Conservation (phyloP, 2,329 filamentous ascomycete species). For the Arthrobotrys sphaeroides region DNA sequence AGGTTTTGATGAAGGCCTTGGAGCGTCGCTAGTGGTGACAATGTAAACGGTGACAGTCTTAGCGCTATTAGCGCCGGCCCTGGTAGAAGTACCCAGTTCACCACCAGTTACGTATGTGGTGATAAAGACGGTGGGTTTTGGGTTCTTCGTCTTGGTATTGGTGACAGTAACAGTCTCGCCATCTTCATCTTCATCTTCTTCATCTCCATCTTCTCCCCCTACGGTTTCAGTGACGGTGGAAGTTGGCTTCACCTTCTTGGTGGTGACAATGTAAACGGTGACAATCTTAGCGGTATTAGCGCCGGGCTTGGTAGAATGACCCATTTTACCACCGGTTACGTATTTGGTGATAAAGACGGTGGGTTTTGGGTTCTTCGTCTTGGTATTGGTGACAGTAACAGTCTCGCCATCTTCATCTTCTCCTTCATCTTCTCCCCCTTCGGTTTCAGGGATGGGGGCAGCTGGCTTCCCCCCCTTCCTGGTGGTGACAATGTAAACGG, state of each 20-base stretch:
- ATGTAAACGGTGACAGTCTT: background rate
- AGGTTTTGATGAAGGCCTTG: slow-evolving; percentile 3
- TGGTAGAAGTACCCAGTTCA: background rate
- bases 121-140: background rate
- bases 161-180: background rate
- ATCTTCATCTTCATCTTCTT: background rate
- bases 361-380: background rate
- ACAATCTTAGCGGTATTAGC: background rate
- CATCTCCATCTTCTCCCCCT: background rate
- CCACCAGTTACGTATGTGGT: background rate
- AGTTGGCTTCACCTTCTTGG: background rate
- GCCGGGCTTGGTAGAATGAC: background rate
- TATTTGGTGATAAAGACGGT: background rate
- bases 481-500: background rate
- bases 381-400: slow-evolving; percentile 5
- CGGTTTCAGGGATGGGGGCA: background rate
- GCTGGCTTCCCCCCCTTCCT: background rate
- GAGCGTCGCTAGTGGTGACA: background rate
- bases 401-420: background rate
- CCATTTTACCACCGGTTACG: background rate
- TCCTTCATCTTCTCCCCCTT: background rate
- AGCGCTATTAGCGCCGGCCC: background rate
- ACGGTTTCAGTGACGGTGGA: background rate
- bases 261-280: background rate
- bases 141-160: slow-evolving; percentile 1